phyloP scores from a whole-genome alignment of 83 land plant genomes.

The Larix sibirica region DNA sequence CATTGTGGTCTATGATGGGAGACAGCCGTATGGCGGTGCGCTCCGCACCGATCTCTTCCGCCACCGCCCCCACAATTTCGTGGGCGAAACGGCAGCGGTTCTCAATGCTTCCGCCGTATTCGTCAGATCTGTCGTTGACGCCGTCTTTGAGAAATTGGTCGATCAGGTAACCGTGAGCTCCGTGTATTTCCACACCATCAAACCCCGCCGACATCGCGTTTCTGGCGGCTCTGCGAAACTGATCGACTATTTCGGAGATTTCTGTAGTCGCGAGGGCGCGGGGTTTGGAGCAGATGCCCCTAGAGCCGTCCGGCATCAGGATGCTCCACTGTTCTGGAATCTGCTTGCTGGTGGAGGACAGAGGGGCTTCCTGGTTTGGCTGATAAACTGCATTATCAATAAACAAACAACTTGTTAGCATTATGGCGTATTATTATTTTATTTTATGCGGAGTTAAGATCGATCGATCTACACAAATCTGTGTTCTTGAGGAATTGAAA shows the following conservation, averaged over 20 bases:
- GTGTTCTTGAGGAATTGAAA: not conserved
- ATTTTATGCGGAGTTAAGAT: not conserved
- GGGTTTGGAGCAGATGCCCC: constrained; percentile 34
- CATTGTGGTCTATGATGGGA: constrained; percentile 80
- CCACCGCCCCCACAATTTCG: constrained; percentile 47
- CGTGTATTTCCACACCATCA: constrained; percentile 78
- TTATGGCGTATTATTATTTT: not conserved
- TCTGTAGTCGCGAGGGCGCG: constrained; percentile 34
- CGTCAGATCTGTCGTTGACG: constrained; percentile 70
- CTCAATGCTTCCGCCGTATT: constrained; percentile 63
- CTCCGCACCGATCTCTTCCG: constrained; percentile 47
- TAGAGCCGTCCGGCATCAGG: constrained; percentile 25
- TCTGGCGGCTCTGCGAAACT: constrained; percentile 62
- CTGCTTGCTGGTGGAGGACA: constrained; percentile 61
- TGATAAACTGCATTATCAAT: constrained; percentile 42
- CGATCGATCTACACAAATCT: too few relatives aligned
- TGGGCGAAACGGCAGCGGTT: constrained; percentile 65
- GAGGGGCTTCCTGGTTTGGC: constrained; percentile 58
- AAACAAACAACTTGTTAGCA: not conserved
- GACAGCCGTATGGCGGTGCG: constrained; percentile 63
- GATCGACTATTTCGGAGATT: constrained; percentile 42
- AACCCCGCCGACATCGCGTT: constrained; percentile 70
- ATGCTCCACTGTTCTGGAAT: constrained; percentile 56
- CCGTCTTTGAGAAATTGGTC: constrained; percentile 82
- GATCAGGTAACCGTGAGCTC: constrained; percentile 81